Percentiles rank a stretch among this genome's conserved stretches.
These are phyloP conservation scores for Botrytis hyacinthi DNA, from an alignment of 2,329 filamentous ascomycete species.

Conservation along the genomic window DNA sequence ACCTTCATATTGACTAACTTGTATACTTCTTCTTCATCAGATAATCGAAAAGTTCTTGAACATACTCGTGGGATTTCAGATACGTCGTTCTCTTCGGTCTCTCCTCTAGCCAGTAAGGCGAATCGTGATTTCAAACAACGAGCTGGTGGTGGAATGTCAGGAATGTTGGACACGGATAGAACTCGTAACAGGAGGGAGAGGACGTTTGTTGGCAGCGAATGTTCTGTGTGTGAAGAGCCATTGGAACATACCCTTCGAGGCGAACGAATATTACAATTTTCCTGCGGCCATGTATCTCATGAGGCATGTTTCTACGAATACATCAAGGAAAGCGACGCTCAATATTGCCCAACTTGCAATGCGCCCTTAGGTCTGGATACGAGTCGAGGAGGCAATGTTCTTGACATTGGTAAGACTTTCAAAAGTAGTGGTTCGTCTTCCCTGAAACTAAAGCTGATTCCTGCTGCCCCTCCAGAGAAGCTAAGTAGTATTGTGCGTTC, in stretches of 20 bases:
- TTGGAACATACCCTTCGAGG: constrained; percentile 92
- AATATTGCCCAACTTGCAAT: constrained; percentile 92
- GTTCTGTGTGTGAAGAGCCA: constrained; percentile 94
- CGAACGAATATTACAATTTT: constrained; percentile 92
- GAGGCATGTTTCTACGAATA: constrained; percentile 99
- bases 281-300: constrained; percentile 94
- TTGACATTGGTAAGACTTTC: constrained; percentile 71
- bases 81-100: constrained; percentile 19
- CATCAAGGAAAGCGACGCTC: constrained; percentile 89
- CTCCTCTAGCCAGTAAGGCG: constrained; percentile 25
- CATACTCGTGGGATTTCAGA: constrained; percentile 20
- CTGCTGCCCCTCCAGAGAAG: constrained; percentile 64
- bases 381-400: constrained; percentile 85
- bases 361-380: constrained; percentile 87
- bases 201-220: constrained; percentile 93
- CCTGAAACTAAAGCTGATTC: constrained; percentile 30
- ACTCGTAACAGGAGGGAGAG: constrained; percentile 80
- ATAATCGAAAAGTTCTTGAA: constrained; percentile 21
- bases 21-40: constrained; percentile 20
- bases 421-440: constrained; percentile 39
- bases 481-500: constrained; percentile 90
- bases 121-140: constrained; percentile 32
- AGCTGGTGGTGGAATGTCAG: constrained; percentile 50
- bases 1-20: constrained; percentile 24
- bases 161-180: constrained; percentile 72